Evolutionary conservation across 192 early-diverging fungal species (phyloP).

Genomic region (Linderina pennispora): DNA sequence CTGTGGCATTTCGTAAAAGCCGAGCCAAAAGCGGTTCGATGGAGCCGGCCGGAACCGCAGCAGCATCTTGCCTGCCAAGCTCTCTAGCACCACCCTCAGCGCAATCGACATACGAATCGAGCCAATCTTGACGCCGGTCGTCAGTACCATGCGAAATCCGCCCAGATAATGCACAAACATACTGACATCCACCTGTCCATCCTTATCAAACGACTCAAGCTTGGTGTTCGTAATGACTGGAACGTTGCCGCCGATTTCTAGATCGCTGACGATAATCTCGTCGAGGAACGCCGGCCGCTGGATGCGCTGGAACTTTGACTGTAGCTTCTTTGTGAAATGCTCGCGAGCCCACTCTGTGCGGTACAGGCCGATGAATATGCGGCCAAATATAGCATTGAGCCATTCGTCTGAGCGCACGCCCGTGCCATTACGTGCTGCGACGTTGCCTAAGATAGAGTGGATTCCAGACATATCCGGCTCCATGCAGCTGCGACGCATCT

Average conservation of each 20-base stretch:
- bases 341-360: conserved; percentile 56
- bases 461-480: conserved; percentile 27
- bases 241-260: conserved; percentile 70
- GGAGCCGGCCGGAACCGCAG: conserved; percentile 73
- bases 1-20: conserved; percentile 71
- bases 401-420: conserved; percentile 59
- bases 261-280: conserved; percentile 68
- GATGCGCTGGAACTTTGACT: conserved; percentile 55
- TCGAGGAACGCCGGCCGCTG: conserved; percentile 67
- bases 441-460: conserved; percentile 22
- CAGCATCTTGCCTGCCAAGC: conserved; percentile 66
- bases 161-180: conserved; percentile 74
- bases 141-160: conserved; percentile 67
- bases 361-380: conserved; percentile 69
- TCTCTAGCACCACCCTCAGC: conserved; percentile 65
- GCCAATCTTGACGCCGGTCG: conserved; percentile 59
- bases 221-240: conserved; percentile 73
- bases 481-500: conserved; percentile 29
- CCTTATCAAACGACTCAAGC: conserved; percentile 60
- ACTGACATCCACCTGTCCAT: conserved; percentile 68
- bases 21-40: conserved; percentile 82
- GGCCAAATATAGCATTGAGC: conserved; percentile 81
- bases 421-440: conserved; percentile 19
- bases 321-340: conserved; percentile 59
- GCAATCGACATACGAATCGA: conserved; percentile 70